Conservation (phyloP, 306 rosid genomes). For the Gynostemma pentaphyllum region DNA sequence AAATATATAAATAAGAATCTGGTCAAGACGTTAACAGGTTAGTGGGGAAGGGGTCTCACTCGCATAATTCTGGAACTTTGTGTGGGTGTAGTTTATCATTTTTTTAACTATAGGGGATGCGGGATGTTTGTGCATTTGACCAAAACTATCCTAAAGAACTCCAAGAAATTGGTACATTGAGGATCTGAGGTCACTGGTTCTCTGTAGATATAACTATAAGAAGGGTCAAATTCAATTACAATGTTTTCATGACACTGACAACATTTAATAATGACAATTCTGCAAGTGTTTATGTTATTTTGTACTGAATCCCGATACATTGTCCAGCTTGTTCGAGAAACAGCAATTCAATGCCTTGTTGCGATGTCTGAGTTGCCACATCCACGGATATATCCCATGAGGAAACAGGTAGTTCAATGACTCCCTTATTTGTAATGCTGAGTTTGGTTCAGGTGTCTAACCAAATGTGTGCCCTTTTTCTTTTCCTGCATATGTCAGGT, state of each 20-base stretch:
- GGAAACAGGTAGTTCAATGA: constrained; percentile 50
- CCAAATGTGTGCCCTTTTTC: neutral
- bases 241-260: neutral
- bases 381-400: constrained; percentile 67
- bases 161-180: too few relatives aligned
- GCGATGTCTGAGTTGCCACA: constrained; percentile 80
- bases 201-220: too few relatives aligned
- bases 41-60: too few relatives aligned
- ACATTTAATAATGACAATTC: neutral
- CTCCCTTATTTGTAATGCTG: neutral
- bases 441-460: neutral
- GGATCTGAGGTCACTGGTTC: too few relatives aligned
- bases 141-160: too few relatives aligned
- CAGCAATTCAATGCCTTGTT: constrained; percentile 72
- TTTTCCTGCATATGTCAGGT: too few relatives aligned
- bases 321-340: constrained; percentile 83
- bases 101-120: too few relatives aligned
- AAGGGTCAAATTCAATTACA: neutral
- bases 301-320: constrained; percentile 7
- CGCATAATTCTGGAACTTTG: too few relatives aligned
- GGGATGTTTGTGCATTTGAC: too few relatives aligned
- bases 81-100: too few relatives aligned
- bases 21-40: too few relatives aligned
- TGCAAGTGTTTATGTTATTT: neutral
- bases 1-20: too few relatives aligned